Conservation (phyloP, 352 stramenopile species). For the Aphanomyces euteiches region DNA sequence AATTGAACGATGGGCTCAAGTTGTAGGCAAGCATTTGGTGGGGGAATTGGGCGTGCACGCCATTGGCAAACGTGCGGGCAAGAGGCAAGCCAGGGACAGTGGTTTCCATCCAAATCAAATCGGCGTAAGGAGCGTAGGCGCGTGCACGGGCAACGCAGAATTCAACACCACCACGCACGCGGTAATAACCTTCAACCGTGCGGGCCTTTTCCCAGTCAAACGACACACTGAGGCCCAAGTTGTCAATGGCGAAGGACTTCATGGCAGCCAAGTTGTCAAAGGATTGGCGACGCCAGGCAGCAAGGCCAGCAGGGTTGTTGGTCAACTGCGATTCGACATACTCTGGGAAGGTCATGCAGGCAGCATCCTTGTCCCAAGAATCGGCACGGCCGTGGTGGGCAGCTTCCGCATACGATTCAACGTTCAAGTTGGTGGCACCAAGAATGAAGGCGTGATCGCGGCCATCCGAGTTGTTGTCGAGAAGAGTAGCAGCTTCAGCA, state of each 20-base stretch:
- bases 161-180: constrained; percentile 92
- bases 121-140: constrained; percentile 93
- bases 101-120: constrained; percentile 99
- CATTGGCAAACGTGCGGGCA: constrained; percentile 91
- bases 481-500: constrained; percentile 94
- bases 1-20: constrained; percentile 98
- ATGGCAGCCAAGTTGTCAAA: constrained; percentile 74
- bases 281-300: constrained; percentile 79
- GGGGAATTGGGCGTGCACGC: constrained; percentile 87
- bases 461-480: constrained; percentile 97
- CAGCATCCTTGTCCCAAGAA: constrained; percentile 89
- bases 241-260: constrained; percentile 70
- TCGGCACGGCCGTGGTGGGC: constrained; percentile 55
- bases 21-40: constrained; percentile 99
- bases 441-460: constrained; percentile 98
- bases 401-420: constrained; percentile 83
- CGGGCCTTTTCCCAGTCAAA: constrained; percentile 96
- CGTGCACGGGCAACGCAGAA: constrained; percentile 95
- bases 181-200: constrained; percentile 97
- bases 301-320: constrained; percentile 57
- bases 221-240: constrained; percentile 64
- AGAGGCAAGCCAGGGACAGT: constrained; percentile 92
- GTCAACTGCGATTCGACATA: constrained; percentile 80
- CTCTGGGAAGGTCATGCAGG: constrained; percentile 96
- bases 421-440: constrained; percentile 88